Conservation (phyloP, 768 basidiomycete species). For the Punctularia strigosozonata region DNA sequence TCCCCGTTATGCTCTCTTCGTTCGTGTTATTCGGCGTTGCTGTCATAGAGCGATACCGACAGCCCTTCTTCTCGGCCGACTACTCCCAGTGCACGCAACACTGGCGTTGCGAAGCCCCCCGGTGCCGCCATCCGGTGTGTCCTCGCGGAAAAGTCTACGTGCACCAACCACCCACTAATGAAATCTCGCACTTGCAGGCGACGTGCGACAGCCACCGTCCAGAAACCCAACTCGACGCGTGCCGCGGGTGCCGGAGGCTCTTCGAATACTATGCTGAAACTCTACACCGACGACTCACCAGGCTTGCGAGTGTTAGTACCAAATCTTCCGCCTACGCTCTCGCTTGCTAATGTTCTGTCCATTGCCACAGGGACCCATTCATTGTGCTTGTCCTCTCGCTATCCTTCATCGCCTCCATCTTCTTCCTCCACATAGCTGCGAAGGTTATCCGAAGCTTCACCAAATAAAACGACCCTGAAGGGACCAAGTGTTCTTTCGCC, state of each 20-base stretch:
- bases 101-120: conserved; percentile 67
- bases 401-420: conserved; percentile 95
- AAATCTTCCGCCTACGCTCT: not conserved
- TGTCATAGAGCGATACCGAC: too few species aligned
- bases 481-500: too few species aligned
- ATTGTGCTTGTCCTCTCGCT: conserved; percentile 93
- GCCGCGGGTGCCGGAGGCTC: conserved; percentile 94
- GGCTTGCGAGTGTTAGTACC: conserved; percentile 88
- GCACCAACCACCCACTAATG: too few species aligned
- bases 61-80: too few species aligned
- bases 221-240: conserved; percentile 77
- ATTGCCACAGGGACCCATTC: conserved; percentile 70
- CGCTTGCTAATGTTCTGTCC: not conserved
- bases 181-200: conserved; percentile 32
- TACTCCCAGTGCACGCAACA: too few species aligned
- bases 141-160: too few species aligned
- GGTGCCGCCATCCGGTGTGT: conserved; percentile 75
- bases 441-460: conserved; percentile 88
- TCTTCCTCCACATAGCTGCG: conserved; percentile 96
- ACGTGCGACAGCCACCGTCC: conserved; percentile 56
- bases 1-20: too few species aligned
- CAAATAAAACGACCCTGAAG: too few species aligned
- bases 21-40: too few species aligned
- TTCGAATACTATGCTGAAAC: conserved; percentile 95
- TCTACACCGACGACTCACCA: conserved; percentile 97